Base-by-base conservation (phyloP, 805 yeast genomes). In the Hanseniaspora taiwanica region DNA sequence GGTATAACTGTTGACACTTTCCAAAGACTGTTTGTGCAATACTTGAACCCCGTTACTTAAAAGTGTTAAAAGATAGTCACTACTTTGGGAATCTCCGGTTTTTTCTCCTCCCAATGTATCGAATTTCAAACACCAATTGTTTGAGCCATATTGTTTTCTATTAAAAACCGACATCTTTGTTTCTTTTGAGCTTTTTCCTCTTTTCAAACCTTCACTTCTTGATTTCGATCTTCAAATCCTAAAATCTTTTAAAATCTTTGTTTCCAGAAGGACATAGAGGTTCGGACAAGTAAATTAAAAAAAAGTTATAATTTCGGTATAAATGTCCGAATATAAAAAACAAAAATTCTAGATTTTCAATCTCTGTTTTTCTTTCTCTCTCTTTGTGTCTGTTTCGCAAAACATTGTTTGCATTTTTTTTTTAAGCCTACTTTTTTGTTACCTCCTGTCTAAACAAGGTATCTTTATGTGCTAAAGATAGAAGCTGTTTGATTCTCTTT, bases 41-140 rank as follows among this genome's bases (percentile, higher is more conserved):
- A 53, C 40, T 40, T 52, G 53, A 3, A 53, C 50, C 12, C 62
- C 62, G 42, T 56, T 53, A 38, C 60, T 57, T 31, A 56, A 40
- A 27, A 56, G 46, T 2, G 57, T 47, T 32, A 56, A 36, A 2
- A 58, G 40, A 12, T 59, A 58, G 35, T 33, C 19, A 18, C 29
- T 8, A 7, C 29, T 25, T 25, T 25, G 29, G n/a, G n/a, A n/a
- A 25, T 25, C 29, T 4, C 13, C 18, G 9, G 3, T 31, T 9
- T 16, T 31, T n/a, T 46, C 46, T 2, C 45, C 43, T 29, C 51
- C 52, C 10, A 54, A 24, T 3, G 61, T 58, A 38, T 51, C 53
- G 6, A 58, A 38, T 27, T 47, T 42, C 21, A 58, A 31, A 37
- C 60, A 54, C 62, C 62, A 58, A 37, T 53, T 54, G 32, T 54